A percentile compares a stretch with the other conserved stretches of the same genome.
Evolutionary conservation across 768 basidiomycete genomes (phyloP).

Genomic region (Pisolithus tinctorius): DNA sequence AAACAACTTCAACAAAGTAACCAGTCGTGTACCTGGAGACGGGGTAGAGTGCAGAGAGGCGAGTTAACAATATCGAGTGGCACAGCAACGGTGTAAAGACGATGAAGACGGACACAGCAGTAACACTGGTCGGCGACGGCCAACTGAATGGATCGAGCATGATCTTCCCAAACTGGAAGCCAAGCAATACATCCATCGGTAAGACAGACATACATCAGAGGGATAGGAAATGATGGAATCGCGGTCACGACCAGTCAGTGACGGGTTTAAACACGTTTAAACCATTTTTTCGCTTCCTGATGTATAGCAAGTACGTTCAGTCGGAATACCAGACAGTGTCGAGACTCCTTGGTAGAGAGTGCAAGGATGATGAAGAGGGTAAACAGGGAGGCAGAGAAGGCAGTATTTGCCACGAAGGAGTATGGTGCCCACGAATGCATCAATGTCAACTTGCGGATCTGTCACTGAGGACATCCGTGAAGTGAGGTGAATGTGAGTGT

Average conservation of each 20-base stretch:
- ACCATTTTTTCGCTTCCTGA: no score
- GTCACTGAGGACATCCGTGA: not conserved
- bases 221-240: no score
- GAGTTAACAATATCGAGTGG: slow-evolving; percentile 31
- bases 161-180: not conserved
- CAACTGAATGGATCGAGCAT: slow-evolving; percentile 10
- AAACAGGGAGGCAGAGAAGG: slow-evolving; percentile 24
- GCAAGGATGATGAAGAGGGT: slow-evolving; percentile 27
- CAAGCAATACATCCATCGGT: slow-evolving; percentile 23
- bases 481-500: no score
- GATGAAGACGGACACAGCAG: slow-evolving; percentile 15
- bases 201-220: slow-evolving; percentile 10
- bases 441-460: not conserved
- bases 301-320: slow-evolving; percentile 27
- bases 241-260: no score
- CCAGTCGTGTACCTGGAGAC: slow-evolving; percentile 8
- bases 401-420: slow-evolving; percentile 21
- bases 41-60: slow-evolving; percentile 31
- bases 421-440: slow-evolving; percentile 10
- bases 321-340: slow-evolving; percentile 24
- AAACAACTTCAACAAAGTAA: slow-evolving; percentile 17
- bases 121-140: slow-evolving; percentile 9
- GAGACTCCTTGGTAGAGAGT: slow-evolving; percentile 23
- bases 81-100: slow-evolving; percentile 28
- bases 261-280: no score